Conservation (phyloP, 108 stramenopile species). For the Bacterosira constricta region DNA sequence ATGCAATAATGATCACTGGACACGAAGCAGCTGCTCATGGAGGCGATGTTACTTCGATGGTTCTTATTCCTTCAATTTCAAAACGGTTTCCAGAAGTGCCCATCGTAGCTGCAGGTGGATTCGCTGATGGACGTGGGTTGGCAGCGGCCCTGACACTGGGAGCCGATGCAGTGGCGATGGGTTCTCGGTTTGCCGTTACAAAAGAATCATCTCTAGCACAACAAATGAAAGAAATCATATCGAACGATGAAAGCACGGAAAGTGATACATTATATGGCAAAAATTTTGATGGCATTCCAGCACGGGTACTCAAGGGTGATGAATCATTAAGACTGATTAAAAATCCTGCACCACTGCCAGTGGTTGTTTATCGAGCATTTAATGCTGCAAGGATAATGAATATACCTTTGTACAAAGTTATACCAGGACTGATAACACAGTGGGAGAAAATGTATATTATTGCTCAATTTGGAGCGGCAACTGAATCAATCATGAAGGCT, state of each 20-base stretch:
- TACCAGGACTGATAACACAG: conserved; percentile 78
- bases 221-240: conserved; percentile 70
- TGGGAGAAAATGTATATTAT: conserved; percentile 83
- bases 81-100: conserved; percentile 78
- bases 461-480: conserved; percentile 89
- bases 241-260: conserved; percentile 47
- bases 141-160: conserved; percentile 83
- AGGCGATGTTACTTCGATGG: conserved; percentile 83
- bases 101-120: conserved; percentile 91
- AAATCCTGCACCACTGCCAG: conserved; percentile 56
- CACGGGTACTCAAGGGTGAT: conserved; percentile 77
- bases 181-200: conserved; percentile 82
- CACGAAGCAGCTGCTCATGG: conserved; percentile 95
- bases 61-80: conserved; percentile 73
- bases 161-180: conserved; percentile 92
- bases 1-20: conserved; percentile 88
- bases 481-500: conserved; percentile 71
- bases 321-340: conserved; percentile 53
- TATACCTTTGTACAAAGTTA: conserved; percentile 86
- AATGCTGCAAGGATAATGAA: conserved; percentile 65
- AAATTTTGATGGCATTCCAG: conserved; percentile 90
- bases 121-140: conserved; percentile 86
- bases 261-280: conserved; percentile 78
- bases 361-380: conserved; percentile 71
- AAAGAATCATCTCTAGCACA: conserved; percentile 73